These are phyloP conservation scores for Microthlaspi erraticum DNA, from an alignment of 345 rosid species.

Conservation along the genomic window DNA sequence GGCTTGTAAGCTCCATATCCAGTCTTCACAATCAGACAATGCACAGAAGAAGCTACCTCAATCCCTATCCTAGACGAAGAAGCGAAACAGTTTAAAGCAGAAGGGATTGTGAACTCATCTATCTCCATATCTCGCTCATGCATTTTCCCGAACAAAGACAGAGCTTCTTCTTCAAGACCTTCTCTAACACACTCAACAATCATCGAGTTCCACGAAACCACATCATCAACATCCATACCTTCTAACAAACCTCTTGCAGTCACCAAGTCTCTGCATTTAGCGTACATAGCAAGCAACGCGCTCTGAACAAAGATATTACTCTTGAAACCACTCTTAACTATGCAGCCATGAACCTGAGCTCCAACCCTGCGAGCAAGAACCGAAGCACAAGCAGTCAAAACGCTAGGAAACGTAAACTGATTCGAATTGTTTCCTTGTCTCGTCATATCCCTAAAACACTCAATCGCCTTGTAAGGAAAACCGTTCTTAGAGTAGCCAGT, in stretches of 20 bases:
- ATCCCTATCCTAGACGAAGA: constrained; percentile 51
- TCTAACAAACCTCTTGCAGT: constrained; percentile 59
- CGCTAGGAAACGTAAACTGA: constrained; percentile 82
- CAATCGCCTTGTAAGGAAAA: constrained; percentile 58
- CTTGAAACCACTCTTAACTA: constrained; percentile 69
- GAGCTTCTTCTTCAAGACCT: constrained; percentile 69
- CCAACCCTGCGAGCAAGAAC: constrained; percentile 61
- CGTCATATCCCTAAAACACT: constrained; percentile 66
- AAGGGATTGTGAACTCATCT: constrained; percentile 72
- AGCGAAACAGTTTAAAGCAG: constrained; percentile 72
- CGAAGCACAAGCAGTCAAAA: constrained; percentile 72
- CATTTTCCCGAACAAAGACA: constrained; percentile 66
- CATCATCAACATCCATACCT: constrained; percentile 60
- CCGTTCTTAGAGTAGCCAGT: constrained; percentile 75
- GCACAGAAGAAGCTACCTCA: constrained; percentile 59
- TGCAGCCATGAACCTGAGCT: constrained; percentile 71
- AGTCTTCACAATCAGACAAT: constrained; percentile 72
- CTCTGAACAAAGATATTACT: constrained; percentile 74
- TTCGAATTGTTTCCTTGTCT: constrained; percentile 61
- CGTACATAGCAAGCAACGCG: constrained; percentile 84
- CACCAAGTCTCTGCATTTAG: constrained; percentile 69
- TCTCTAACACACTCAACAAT: constrained; percentile 74
- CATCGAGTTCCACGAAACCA: constrained; percentile 84
- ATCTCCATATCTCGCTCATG: constrained; percentile 58
- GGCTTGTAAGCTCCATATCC: constrained; percentile 66